Percentiles rank a stretch among this genome's conserved stretches.
Evolutionary conservation across 139 green algal species (phyloP).

Genomic region (Micractinium sp.): DNA sequence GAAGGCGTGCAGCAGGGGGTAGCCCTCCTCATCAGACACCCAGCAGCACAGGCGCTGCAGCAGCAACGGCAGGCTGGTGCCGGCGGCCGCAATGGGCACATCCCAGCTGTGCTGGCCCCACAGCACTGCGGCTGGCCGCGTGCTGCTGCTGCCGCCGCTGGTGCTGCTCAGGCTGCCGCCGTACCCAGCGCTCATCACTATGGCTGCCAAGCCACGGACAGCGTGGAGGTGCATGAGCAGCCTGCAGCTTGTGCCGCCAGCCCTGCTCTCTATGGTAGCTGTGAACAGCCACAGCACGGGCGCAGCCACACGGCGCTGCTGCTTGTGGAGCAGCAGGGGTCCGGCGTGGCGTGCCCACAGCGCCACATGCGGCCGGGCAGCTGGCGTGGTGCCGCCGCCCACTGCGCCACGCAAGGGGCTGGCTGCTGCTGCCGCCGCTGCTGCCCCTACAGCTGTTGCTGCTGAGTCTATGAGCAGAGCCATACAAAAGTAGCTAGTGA

Average conservation of each 20-base stretch:
- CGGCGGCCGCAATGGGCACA: background rate
- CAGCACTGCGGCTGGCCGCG: constrained; percentile 27
- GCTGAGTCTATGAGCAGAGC: constrained; percentile 20
- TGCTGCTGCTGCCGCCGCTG: constrained; percentile 19
- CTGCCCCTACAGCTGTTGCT: background rate
- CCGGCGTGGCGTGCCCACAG: constrained; percentile 10
- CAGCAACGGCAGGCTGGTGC: background rate
- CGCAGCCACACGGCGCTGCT: background rate
- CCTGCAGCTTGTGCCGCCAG: background rate
- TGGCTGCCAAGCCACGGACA: constrained; percentile 37
- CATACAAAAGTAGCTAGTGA: constrained; percentile 46
- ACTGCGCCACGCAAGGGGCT: background rate
- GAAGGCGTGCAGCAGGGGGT: constrained; percentile 10
- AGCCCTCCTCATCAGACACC: constrained; percentile 23
- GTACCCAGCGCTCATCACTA: constrained; percentile 36
- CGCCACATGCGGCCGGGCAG: background rate
- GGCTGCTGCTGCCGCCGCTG: background rate
- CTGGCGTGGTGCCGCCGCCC: background rate
- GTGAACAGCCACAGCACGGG: constrained; percentile 37
- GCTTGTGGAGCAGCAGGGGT: constrained; percentile 22
- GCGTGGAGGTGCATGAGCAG: constrained; percentile 36
- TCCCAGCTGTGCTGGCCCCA: constrained; percentile 43
- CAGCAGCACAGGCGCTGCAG: constrained; percentile 24
- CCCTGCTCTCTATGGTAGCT: background rate
- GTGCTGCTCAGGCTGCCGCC: constrained; percentile 19